These are phyloP conservation scores for Rugonectria rugulosa DNA, from an alignment of 2,329 filamentous ascomycete genomes.

Conservation along the genomic window DNA sequence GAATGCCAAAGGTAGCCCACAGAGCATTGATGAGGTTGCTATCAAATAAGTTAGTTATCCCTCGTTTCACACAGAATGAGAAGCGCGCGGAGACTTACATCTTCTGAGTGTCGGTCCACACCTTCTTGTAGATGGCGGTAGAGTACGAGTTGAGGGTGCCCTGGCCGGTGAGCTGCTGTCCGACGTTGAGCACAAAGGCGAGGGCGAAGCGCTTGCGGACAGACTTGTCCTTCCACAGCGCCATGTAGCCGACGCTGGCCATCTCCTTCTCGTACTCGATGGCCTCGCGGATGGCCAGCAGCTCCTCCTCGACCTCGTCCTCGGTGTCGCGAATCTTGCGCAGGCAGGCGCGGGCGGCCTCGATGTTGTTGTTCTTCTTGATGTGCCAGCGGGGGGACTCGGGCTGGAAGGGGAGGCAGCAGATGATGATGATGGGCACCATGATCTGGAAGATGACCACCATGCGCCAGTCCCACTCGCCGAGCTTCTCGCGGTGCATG, in stretches of 20 bases:
- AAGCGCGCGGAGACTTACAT: slow-evolving; percentile 48
- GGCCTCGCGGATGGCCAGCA: slow-evolving; percentile 70
- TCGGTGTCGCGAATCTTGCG: slow-evolving; percentile 68
- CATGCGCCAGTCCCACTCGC: slow-evolving; percentile 78
- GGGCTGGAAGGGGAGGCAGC: slow-evolving; percentile 69
- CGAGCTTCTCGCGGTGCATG: slow-evolving; percentile 61
- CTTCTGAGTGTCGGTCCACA: slow-evolving; percentile 64
- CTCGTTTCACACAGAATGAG: not conserved
- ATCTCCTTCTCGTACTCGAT: slow-evolving; percentile 77
- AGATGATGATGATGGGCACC: slow-evolving; percentile 68
- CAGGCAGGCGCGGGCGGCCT: slow-evolving; percentile 66
- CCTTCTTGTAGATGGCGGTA: slow-evolving; percentile 76
- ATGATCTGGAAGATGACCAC: slow-evolving; percentile 77
- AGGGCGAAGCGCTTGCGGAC: slow-evolving; percentile 71
- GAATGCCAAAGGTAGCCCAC: slow-evolving; percentile 75
- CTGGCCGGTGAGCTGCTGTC: slow-evolving; percentile 76
- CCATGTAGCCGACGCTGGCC: slow-evolving; percentile 67
- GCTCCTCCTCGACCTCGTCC: slow-evolving; percentile 71
- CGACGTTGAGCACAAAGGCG: slow-evolving; percentile 72
- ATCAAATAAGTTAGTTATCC: slow-evolving; percentile 2
- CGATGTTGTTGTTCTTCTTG: slow-evolving; percentile 65
- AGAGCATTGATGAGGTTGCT: slow-evolving; percentile 75
- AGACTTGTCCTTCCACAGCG: slow-evolving; percentile 74
- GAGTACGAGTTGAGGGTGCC: slow-evolving; percentile 77
- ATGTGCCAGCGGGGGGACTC: slow-evolving; percentile 75